Conservation (phyloP, 169 alveolate species). For the Eimeria tenella region DNA sequence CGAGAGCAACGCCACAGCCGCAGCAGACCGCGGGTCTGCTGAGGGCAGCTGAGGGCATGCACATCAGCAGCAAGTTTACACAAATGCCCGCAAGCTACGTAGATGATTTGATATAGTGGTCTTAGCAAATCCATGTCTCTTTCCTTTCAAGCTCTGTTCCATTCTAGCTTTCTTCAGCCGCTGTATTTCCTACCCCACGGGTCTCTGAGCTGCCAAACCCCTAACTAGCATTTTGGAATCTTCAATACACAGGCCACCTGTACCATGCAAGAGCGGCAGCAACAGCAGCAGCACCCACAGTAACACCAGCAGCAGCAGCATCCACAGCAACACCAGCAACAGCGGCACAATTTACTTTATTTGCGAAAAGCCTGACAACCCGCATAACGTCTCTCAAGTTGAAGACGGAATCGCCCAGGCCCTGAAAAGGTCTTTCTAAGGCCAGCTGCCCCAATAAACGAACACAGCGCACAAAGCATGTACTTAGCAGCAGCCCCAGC, state of each 20-base stretch:
- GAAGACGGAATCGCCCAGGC: slow-evolving; percentile 79
- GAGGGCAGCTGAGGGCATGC: slow-evolving; percentile 67
- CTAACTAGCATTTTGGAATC: too few relatives aligned
- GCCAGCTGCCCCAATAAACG: slow-evolving; percentile 10
- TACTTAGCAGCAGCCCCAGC: slow-evolving; percentile 49
- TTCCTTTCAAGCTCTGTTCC: too few relatives aligned
- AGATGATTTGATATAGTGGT: too few relatives aligned
- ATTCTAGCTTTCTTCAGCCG: too few relatives aligned
- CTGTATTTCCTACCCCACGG: too few relatives aligned
- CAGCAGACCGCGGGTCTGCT: slow-evolving; percentile 43
- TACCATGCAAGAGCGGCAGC: not conserved
- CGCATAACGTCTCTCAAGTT: slow-evolving; percentile 83
- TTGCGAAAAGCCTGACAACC: slow-evolving; percentile 76
- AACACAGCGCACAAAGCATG: slow-evolving; percentile 25
- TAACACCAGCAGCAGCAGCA: not conserved
- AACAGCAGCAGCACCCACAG: not conserved
- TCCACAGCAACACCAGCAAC: not conserved
- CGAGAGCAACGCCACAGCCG: slow-evolving; percentile 68
- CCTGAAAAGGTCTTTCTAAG: slow-evolving; percentile 19
- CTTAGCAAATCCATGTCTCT: too few relatives aligned
- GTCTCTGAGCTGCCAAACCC: too few relatives aligned
- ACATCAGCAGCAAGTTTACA: not conserved
- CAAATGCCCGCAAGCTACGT: not conserved
- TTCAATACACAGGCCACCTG: too few relatives aligned
- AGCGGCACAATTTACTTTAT: slow-evolving; percentile 44